These are phyloP conservation scores for Ophiocytium majus DNA, from an alignment of 352 stramenopile genomes.

Conservation along the genomic window DNA sequence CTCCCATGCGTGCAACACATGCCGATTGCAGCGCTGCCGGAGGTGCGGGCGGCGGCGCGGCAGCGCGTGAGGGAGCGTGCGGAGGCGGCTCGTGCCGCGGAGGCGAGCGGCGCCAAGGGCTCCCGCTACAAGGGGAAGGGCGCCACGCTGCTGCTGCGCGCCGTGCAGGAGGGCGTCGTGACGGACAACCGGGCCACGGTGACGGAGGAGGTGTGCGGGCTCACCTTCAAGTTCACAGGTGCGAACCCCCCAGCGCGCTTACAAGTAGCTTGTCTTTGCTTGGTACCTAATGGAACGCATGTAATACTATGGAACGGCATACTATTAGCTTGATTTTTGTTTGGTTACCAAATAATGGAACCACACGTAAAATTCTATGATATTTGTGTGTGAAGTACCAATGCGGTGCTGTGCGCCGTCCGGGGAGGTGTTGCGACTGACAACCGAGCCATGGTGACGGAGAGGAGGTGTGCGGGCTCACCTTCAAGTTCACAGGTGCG, in stretches of 20 bases:
- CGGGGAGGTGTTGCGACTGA: slow-evolving; percentile 68
- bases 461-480: slow-evolving; percentile 61
- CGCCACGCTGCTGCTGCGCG: slow-evolving; percentile 71
- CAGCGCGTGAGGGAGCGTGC: slow-evolving; percentile 54
- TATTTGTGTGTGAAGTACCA: no score
- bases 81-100: background rate
- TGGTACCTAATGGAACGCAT: no score
- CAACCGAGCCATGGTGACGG: slow-evolving; percentile 59
- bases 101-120: slow-evolving; percentile 24
- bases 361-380: no score
- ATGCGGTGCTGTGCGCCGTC: slow-evolving; percentile 68
- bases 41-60: slow-evolving; percentile 57
- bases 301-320: no score
- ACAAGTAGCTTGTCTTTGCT: no score
- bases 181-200: slow-evolving; percentile 64
- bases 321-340: no score
- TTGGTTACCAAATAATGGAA: no score
- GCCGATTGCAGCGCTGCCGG: slow-evolving; percentile 20
- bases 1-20: no score
- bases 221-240: slow-evolving; percentile 64
- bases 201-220: slow-evolving; percentile 59
- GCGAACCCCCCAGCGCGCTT: no score
- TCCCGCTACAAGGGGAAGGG: slow-evolving; percentile 51
- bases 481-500: slow-evolving; percentile 63
- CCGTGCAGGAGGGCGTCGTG: slow-evolving; percentile 64